phyloP scores from a whole-genome alignment of 805 yeast species.

The Nakazawaea holstii region DNA sequence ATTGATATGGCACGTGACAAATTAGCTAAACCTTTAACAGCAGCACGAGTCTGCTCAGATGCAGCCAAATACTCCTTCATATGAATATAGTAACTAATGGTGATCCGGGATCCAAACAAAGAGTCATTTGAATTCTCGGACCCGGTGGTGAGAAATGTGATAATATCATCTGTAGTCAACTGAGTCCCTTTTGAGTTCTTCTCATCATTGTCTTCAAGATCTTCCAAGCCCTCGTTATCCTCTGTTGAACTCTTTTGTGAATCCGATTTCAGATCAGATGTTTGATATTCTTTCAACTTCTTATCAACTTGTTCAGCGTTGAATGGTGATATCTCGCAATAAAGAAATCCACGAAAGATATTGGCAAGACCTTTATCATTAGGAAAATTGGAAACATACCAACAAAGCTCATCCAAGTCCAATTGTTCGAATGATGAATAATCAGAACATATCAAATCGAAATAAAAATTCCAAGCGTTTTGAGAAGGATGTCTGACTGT shows the following conservation, averaged over 20 bases:
- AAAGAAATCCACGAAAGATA: slow-evolving; percentile 54
- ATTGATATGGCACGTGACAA: slow-evolving; percentile 41
- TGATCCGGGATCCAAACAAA: slow-evolving; percentile 60
- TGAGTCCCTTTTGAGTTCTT: not conserved
- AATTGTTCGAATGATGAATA: slow-evolving; percentile 41
- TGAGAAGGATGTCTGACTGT: slow-evolving; percentile 55
- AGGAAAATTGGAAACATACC: slow-evolving; percentile 52
- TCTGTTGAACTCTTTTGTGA: slow-evolving; percentile 16
- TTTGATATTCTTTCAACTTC: slow-evolving; percentile 16
- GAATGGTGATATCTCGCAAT: slow-evolving; percentile 67
- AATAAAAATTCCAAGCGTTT: slow-evolving; percentile 65
- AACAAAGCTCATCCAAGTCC: slow-evolving; percentile 39
- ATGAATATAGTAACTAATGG: slow-evolving; percentile 54
- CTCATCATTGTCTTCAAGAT: slow-evolving; percentile 9
- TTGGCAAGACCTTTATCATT: slow-evolving; percentile 50
- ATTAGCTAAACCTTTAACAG: slow-evolving; percentile 50
- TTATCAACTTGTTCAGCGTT: slow-evolving; percentile 25
- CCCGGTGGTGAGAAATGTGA: slow-evolving; percentile 34
- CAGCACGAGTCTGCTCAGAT: slow-evolving; percentile 51
- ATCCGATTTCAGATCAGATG: slow-evolving; percentile 8
- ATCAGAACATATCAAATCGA: slow-evolving; percentile 62
- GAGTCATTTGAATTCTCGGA: slow-evolving; percentile 30
- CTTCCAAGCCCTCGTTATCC: slow-evolving; percentile 17
- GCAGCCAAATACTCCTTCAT: slow-evolving; percentile 61
- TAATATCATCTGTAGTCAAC: slow-evolving; percentile 31